Base-by-base conservation (phyloP, 2,329 filamentous ascomycete genomes). In the Pyricularia sp. region DNA sequence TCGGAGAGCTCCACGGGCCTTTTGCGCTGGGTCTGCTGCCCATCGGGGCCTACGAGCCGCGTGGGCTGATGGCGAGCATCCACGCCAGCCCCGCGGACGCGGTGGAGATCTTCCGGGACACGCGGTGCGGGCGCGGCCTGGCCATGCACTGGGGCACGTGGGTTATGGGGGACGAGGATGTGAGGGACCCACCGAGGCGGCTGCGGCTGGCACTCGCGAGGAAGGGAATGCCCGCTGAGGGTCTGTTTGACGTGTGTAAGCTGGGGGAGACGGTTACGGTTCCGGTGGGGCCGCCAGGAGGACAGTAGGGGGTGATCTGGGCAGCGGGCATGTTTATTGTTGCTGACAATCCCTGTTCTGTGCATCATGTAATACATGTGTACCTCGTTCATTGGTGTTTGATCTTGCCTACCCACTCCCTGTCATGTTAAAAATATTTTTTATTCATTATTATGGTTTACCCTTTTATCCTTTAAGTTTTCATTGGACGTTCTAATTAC, bases 11-110 rank as follows among this genome's bases (percentile, higher is more conserved):
- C 67, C 85, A 92, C 50, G 94, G 94, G 0, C 92, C 92, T 0
- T 97, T 97, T 74, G 92, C 97, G 76, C 86, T 98, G 7, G 94
- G 94, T 0, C 81, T 97, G 69, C 96, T 97, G 72, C 94, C 94
- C 58, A 97, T 97, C 73, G 94, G 94, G 68, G 94, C 93, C 4
- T 97, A 97, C 78, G 83, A 87, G 70, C 91, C 91, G 0, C 84
- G 92, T 33, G 79, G 77, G 68, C 77, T 94, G 72, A 93, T 94
- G 83, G 92, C 89, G 64, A 81, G 88, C 28, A 89, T 96, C 84
- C 94, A 98, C 77, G 90, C 91, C 17, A 91, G 95, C 76, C 94
- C 94, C 0, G 90, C 88, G 72, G 94, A 97, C 77, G 86, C 90
- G 0, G 93, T 97, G 31, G 92, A 94, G 73, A 97, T 98, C 73